Conservation (phyloP, 1,284 basidiomycete genomes). For the Trametes sp. region DNA sequence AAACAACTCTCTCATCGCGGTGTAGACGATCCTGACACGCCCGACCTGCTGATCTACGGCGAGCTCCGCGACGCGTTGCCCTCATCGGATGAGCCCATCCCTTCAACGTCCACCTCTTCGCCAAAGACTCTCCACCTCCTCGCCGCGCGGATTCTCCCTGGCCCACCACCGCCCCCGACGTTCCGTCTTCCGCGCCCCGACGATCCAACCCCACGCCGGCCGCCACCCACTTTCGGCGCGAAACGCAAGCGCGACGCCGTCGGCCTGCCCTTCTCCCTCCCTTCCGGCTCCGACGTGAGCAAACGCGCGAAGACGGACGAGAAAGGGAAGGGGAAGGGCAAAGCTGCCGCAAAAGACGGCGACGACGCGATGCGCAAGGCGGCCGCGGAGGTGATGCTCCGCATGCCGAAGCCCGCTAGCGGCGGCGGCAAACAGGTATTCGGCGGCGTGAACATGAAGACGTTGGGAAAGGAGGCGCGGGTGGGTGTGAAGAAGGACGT, state of each 20-base stretch:
- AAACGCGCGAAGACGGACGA: conserved; percentile 33
- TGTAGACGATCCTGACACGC: conserved; percentile 68
- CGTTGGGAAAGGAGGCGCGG: conserved; percentile 30
- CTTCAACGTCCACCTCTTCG: conserved; percentile 36
- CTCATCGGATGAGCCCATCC: background rate
- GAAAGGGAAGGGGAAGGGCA: conserved; percentile 36
- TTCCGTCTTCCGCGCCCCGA: conserved; percentile 70
- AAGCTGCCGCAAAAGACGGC: conserved; percentile 30
- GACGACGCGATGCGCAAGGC: conserved; percentile 38
- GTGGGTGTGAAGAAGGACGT: conserved; percentile 33
- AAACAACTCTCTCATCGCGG: background rate
- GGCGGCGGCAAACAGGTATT: conserved; percentile 5
- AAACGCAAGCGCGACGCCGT: conserved; percentile 41
- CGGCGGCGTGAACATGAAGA: conserved; percentile 11
- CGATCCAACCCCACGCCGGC: conserved; percentile 76
- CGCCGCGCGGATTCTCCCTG: conserved; percentile 64
- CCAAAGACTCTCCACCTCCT: conserved; percentile 51
- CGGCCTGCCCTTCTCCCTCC: conserved; percentile 25
- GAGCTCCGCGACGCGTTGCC: conserved; percentile 44
- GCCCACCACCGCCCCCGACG: conserved; percentile 43
- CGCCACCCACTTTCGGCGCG: conserved; percentile 48
- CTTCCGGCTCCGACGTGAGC: background rate
- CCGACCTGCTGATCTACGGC: conserved; percentile 73
- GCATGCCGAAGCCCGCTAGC: conserved; percentile 39
- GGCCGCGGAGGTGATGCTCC: conserved; percentile 47